Base-by-base conservation (phyloP, 371 early-diverging fungal species). In the Actinomortierella ambigua region DNA sequence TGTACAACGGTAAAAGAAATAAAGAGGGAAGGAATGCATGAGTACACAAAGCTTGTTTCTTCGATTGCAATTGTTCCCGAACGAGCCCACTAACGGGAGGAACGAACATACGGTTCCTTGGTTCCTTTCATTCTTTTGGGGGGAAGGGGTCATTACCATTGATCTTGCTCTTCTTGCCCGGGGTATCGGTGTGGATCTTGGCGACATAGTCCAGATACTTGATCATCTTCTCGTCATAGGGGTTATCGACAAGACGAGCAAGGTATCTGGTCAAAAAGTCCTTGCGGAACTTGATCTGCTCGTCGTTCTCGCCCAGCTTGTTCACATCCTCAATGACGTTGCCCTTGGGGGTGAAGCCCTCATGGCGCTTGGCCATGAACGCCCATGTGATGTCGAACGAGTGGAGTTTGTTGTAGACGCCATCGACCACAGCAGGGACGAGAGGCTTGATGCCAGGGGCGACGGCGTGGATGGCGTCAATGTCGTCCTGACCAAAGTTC, bases 251-350 rank as follows among this genome's bases (percentile, higher is more conserved):
- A 22, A 94, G 77, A 65, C 86, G 88, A 69, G 81, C 81, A 50
- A 94, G 79, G 65, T 94, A 94, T 55, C 85, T 87, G 39, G 77
- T 65, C 59, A 93, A 71, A 69, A 92, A 87, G 57, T 89, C 85
- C 64, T 93, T 93, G 65, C 94, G 85, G 83, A 91, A 92, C 68
- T 86, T 88, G 79, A 93, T 91, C 57, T 90, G 90, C 26, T 88
- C 89, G 51, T 84, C 80, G 8, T 87, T 78, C 55, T 85, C 71
- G 6, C 77, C 71, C n/a, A 93, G 79, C 18, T 80, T 70, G 51
- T 79, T 46, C 15, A 84, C 62, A 11, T 65, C 52, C 53, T 80
- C 82, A 1, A 82, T 73, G 18, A 65, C 61, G 6, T 48, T 47
- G 17, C 39, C 41, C 49, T 51, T 44, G 34, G 84, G 86, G 28